A percentile compares a stretch with the other conserved stretches of the same genome.
phyloP scores from a whole-genome alignment of 768 basidiomycete species.

The Boletellus ananas region DNA sequence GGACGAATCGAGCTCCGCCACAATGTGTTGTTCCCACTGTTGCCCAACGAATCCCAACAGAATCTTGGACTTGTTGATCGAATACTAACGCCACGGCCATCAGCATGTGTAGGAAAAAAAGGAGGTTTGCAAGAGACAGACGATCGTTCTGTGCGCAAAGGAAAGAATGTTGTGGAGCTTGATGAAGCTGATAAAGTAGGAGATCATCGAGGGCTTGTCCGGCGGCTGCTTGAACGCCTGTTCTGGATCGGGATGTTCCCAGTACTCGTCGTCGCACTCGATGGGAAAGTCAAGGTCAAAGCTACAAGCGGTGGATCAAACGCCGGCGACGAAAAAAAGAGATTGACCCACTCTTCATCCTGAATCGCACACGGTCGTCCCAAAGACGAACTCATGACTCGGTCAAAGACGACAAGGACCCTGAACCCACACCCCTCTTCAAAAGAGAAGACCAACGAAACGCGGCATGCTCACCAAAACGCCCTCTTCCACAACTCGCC shows the following conservation, averaged over 20 bases:
- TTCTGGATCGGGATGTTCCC: constrained; percentile 48
- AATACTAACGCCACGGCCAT: constrained; percentile 46
- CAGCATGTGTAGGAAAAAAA: not conserved
- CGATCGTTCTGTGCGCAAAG: constrained; percentile 59
- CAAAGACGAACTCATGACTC: constrained; percentile 42
- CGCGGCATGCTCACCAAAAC: constrained; percentile 36
- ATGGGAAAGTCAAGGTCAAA: constrained; percentile 60
- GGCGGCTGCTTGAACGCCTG: constrained; percentile 60
- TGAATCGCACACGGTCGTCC: constrained; percentile 67
- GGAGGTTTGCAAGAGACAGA: constrained; percentile 23
- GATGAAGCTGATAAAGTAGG: constrained; percentile 51
- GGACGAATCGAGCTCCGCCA: constrained; percentile 70
- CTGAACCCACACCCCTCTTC: constrained; percentile 5
- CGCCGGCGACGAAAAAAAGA: not conserved
- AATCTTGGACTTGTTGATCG: constrained; percentile 61
- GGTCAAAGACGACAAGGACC: constrained; percentile 31
- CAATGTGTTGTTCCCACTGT: constrained; percentile 61
- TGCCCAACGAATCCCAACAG: constrained; percentile 46
- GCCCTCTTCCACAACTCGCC: constrained; percentile 59
- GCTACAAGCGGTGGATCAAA: constrained; percentile 30
- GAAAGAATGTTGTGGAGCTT: constrained; percentile 62
- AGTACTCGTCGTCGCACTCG: constrained; percentile 69
- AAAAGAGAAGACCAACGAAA: not conserved
- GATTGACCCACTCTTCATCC: constrained; percentile 59
- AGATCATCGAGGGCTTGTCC: constrained; percentile 49